Percentiles rank a stretch among this genome's conserved stretches.
phyloP scores from a whole-genome alignment of 768 basidiomycete genomes.

The Tricholoma flavovirens region DNA sequence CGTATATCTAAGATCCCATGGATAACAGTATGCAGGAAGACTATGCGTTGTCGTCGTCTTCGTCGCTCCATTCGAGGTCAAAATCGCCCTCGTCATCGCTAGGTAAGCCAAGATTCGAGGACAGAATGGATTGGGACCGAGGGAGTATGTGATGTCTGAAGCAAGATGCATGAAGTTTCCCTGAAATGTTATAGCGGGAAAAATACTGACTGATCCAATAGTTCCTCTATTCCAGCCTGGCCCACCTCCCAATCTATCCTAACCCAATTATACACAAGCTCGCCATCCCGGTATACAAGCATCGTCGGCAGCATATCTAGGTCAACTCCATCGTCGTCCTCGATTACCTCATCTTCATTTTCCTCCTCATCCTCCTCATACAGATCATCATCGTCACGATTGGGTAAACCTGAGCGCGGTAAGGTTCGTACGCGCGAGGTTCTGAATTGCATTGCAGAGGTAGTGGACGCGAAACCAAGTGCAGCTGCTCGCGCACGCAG shows the following conservation, averaged over 20 bases:
- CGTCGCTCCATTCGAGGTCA: conserved; percentile 48
- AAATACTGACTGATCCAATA: conserved; percentile 51
- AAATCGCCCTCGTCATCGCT: conserved; percentile 50
- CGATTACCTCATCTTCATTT: conserved; percentile 38
- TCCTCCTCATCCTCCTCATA: conserved; percentile 25
- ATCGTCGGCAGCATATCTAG: conserved; percentile 76
- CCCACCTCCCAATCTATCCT: conserved; percentile 85
- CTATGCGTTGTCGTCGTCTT: conserved; percentile 27
- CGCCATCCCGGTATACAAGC: conserved; percentile 72
- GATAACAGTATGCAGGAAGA: background rate
- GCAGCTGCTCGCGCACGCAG: conserved; percentile 73
- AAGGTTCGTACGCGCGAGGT: conserved; percentile 2
- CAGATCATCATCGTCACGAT: conserved; percentile 28
- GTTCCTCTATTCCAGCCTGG: conserved; percentile 58
- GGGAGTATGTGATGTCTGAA: conserved; percentile 37
- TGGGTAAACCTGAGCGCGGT: conserved; percentile 14
- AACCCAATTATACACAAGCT: conserved; percentile 86
- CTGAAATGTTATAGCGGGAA: background rate
- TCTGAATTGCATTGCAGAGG: conserved; percentile 3
- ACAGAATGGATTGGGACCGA: conserved; percentile 22
- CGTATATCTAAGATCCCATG: background rate
- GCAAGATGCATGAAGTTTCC: background rate
- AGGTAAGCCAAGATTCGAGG: conserved; percentile 43
- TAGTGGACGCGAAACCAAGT: conserved; percentile 57
- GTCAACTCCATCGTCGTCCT: conserved; percentile 62